phyloP scores from a whole-genome alignment of 1,284 basidiomycete species.

The Ganoderma meredithae region DNA sequence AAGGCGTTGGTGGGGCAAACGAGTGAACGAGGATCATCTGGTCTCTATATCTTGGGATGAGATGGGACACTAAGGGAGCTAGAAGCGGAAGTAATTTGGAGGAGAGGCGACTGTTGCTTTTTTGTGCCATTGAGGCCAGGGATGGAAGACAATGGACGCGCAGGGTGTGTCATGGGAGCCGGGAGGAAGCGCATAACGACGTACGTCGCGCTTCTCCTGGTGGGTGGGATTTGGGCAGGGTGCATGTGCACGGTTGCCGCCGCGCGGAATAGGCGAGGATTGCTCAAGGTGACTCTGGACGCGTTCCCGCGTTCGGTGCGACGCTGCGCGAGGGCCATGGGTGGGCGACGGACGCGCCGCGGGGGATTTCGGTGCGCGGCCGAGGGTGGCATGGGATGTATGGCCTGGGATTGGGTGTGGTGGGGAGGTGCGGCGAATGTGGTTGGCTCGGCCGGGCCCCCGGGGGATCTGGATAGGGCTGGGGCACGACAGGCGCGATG shows the following conservation, averaged over 20 bases:
- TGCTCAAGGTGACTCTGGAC: conserved; percentile 4
- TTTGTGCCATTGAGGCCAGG: background rate
- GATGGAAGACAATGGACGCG: conserved; percentile 15
- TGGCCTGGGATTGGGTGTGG: background rate
- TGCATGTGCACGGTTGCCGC: conserved; percentile 7
- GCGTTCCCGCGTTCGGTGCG: conserved; percentile 11
- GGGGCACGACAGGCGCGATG: conserved; percentile 1
- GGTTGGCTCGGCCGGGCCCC: background rate
- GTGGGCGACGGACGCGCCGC: background rate
- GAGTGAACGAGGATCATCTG: conserved; percentile 16
- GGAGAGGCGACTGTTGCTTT: conserved; percentile 12
- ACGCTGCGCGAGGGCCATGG: conserved; percentile 6
- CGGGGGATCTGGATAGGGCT: conserved; percentile 6
- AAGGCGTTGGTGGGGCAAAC: background rate
- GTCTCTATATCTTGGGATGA: conserved; percentile 17
- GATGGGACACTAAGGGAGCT: conserved; percentile 7
- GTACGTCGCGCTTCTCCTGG: background rate
- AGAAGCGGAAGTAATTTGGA: conserved; percentile 16
- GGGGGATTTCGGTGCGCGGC: background rate
- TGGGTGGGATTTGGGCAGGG: background rate
- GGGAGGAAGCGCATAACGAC: conserved; percentile 1
- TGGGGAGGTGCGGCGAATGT: background rate
- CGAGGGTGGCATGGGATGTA: background rate
- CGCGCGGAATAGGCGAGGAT: conserved; percentile 7
- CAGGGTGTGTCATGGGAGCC: background rate